Evolutionary conservation across 192 early-diverging fungal genomes (phyloP).

Genomic region (Podila minutissima): DNA sequence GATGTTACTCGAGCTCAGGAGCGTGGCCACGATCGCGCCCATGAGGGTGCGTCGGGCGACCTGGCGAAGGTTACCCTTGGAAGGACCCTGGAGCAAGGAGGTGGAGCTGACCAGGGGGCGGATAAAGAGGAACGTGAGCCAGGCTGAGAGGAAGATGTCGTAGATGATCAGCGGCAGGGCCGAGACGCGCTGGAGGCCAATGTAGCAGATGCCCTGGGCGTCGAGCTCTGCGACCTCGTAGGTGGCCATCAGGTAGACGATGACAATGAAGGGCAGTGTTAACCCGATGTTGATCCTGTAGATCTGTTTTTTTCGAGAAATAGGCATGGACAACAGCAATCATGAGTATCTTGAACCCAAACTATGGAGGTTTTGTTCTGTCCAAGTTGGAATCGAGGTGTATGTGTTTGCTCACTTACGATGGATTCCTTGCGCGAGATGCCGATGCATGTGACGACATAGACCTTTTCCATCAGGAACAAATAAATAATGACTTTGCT

Average conservation of each 20-base stretch:
- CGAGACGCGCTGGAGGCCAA: neutral
- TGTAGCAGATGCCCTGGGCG: neutral
- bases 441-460: neutral
- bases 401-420: neutral
- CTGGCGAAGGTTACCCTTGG: constrained; percentile 7
- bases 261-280: neutral
- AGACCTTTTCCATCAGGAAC: constrained; percentile 17
- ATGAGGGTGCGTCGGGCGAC: constrained; percentile 40
- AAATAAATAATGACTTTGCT: constrained; percentile 54
- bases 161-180: constrained; percentile 1
- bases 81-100: neutral
- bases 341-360: neutral
- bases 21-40: constrained; percentile 40
- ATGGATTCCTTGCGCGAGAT: neutral
- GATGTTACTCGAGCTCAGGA: constrained; percentile 48
- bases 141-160: constrained; percentile 1
- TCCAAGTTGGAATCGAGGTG: neutral
- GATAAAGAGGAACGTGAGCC: constrained; percentile 2
- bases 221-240: neutral
- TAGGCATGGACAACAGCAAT: neutral
- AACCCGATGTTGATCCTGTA: constrained; percentile 1
- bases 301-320: neutral
- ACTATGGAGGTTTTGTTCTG: neutral
- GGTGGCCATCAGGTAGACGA: neutral
- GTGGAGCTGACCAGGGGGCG: neutral